phyloP scores from a whole-genome alignment of 2,329 filamentous ascomycete species.

The Penicillium sp. region DNA sequence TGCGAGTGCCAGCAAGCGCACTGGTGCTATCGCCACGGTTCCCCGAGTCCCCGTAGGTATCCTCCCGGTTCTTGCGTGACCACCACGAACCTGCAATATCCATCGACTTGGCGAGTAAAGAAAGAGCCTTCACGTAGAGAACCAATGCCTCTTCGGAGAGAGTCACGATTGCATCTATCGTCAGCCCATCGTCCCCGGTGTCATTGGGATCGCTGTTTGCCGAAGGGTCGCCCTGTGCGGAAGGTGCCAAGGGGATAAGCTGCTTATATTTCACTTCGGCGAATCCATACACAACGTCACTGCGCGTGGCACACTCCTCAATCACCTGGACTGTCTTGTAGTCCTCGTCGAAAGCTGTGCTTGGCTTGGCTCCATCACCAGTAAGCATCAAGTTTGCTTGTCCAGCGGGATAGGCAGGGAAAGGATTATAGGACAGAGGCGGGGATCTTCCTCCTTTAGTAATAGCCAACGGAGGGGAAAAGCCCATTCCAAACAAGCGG shows the following conservation, averaged over 20 bases:
- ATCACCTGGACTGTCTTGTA: constrained; percentile 76
- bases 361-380: constrained; percentile 65
- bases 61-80: constrained; percentile 74
- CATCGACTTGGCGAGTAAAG: constrained; percentile 90
- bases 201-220: constrained; percentile 49
- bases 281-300: constrained; percentile 96
- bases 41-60: constrained; percentile 54
- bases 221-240: constrained; percentile 47
- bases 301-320: constrained; percentile 89
- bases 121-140: constrained; percentile 91
- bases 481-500: constrained; percentile 55
- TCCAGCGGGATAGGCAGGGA: constrained; percentile 79
- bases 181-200: constrained; percentile 72
- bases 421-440: constrained; percentile 64
- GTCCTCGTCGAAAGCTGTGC: constrained; percentile 74
- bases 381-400: constrained; percentile 69
- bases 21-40: constrained; percentile 50
- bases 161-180: constrained; percentile 80
- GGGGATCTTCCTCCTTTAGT: constrained; percentile 52
- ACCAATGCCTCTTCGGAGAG: constrained; percentile 94
- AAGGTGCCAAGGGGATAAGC: constrained; percentile 85
- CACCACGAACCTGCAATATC: constrained; percentile 94
- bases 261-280: constrained; percentile 99
- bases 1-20: constrained; percentile 66
- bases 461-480: constrained; percentile 53